Evolutionary conservation across 2,329 filamentous ascomycete species (phyloP), one percentile per base, ranked within the genome.

Genomic region (Exophiala lecanii-corni): DNA sequence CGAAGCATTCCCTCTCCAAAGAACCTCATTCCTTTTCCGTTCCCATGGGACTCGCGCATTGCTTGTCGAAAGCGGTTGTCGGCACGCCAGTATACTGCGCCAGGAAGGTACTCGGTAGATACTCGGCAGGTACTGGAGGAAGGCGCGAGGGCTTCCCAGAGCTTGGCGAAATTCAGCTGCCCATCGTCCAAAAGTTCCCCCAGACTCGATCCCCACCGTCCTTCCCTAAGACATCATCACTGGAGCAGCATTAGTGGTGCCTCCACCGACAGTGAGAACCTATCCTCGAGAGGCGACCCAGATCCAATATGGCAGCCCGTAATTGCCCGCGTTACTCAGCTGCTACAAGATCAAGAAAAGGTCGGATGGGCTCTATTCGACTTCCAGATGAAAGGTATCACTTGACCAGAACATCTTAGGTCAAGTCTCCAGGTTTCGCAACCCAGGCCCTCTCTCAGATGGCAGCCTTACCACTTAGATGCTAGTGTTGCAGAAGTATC

Each of bases 261-360:
- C 55, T 56, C 54, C 4, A 65, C 64, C 2, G 67, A 65, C 39
- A 71, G 69, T 48, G 69, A 71, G 23, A 51, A 62, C 36, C 66
- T 61, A 5, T 59, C 60, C n/a, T 66, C 58, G 9, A 62, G 61
- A 49, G 58, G 51, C 36, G 72, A 64, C 32, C 60, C 60, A 48
- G 59, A 71, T 33, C 48, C 37, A 19, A 51, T 61, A 56, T 69
- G 79, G 64, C 74, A 80, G 49, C 75, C 76, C 5, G 82, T 96
- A 4, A 72, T 95, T 20, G 91, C 89, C 32, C 81, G 88, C 16
- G 74, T 96, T 33, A 95, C n/a, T n/a, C n/a, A n/a, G 25, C 25
- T 28, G 25, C 25, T n/a, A 28, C 25, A 28, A 28, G 25, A 28
- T 28, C 25, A 28, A 28, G 25, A n/a, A 28, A 28, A 28, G 9